Conservation (phyloP, 2,329 filamentous ascomycete genomes). For the Verticillium nubilum region DNA sequence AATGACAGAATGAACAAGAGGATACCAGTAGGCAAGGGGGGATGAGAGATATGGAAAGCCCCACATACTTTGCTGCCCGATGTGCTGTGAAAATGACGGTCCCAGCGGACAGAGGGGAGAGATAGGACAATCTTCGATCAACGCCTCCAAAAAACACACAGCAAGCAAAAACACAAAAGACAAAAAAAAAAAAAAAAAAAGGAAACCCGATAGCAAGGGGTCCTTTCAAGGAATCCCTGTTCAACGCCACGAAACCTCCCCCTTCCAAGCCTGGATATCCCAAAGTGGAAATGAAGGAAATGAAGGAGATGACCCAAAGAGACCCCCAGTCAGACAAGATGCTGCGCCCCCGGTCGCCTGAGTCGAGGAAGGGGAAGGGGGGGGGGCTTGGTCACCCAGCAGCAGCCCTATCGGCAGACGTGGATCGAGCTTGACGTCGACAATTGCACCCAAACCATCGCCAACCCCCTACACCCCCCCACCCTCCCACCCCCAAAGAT, state of each 20-base stretch:
- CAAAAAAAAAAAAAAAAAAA: background rate
- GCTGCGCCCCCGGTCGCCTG: background rate
- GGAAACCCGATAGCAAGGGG: background rate
- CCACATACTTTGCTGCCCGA: background rate
- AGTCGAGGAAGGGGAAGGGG: background rate
- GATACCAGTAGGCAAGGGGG: background rate
- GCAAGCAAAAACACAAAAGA: no score
- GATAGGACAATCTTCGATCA: background rate
- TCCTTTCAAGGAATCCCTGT: background rate
- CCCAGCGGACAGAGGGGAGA: background rate
- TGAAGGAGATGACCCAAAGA: background rate
- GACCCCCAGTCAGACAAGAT: background rate
- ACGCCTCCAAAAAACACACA: background rate
- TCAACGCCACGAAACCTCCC: background rate
- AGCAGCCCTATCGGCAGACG: conserved; percentile 5
- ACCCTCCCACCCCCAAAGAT: background rate
- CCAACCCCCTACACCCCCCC: no score
- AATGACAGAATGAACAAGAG: background rate
- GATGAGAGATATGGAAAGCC: background rate
- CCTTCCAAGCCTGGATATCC: background rate
- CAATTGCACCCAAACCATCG: no score
- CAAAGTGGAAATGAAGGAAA: background rate
- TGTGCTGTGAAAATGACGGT: background rate
- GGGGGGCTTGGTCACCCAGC: background rate
- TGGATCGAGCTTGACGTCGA: background rate